These are phyloP conservation scores for Alternaria arborescens DNA, from an alignment of 2,329 filamentous ascomycete species.

Conservation along the genomic window DNA sequence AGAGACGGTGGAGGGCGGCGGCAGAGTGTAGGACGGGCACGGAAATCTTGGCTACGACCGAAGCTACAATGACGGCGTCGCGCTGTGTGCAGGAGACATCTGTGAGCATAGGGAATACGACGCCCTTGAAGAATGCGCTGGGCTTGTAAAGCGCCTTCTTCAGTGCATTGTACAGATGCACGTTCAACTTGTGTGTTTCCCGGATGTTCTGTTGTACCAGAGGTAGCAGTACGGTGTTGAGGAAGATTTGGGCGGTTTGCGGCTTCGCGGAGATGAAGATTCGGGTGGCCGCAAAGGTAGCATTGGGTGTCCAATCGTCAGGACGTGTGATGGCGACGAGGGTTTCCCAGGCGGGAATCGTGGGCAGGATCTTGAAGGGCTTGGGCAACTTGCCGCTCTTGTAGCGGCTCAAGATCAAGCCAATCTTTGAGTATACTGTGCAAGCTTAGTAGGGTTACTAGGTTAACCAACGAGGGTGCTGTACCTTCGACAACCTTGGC, in stretches of 20 bases:
- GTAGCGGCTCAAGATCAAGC: conserved; percentile 87
- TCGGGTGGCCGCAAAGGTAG: conserved; percentile 86
- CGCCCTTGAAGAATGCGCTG: conserved; percentile 94
- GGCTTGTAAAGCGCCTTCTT: conserved; percentile 96
- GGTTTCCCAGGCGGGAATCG: conserved; percentile 89
- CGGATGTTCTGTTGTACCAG: conserved; percentile 93
- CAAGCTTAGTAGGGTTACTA: conserved; percentile 16
- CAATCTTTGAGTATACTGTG: conserved; percentile 86
- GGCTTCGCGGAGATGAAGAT: conserved; percentile 91
- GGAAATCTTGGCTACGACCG: conserved; percentile 82
- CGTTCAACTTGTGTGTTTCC: conserved; percentile 93
- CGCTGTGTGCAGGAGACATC: conserved; percentile 89
- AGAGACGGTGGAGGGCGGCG: conserved; percentile 87
- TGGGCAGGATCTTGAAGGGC: conserved; percentile 95
- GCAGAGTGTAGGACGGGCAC: conserved; percentile 93
- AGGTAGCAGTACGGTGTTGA: conserved; percentile 86
- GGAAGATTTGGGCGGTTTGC: conserved; percentile 80
- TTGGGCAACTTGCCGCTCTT: conserved; percentile 97
- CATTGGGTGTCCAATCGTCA: conserved; percentile 79
- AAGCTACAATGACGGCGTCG: conserved; percentile 90
- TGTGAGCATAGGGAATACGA: conserved; percentile 87
- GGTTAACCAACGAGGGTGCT: not conserved
- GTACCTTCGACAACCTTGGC: conserved; percentile 81
- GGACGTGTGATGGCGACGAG: conserved; percentile 86
- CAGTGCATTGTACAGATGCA: conserved; percentile 91